phyloP scores from a whole-genome alignment of 2,329 filamentous ascomycete species.

The Spiromastix sp. region DNA sequence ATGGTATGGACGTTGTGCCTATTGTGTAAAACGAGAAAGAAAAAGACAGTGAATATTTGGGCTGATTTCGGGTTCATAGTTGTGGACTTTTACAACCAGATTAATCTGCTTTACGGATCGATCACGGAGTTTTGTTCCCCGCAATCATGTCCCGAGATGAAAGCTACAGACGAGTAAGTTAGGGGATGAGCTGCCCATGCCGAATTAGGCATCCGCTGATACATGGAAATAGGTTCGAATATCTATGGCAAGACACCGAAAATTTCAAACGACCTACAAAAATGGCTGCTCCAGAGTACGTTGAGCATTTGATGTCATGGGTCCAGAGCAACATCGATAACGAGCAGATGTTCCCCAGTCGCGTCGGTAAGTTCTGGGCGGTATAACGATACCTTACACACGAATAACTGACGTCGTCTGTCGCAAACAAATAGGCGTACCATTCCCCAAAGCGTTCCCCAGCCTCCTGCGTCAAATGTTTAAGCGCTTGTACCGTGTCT shows the following conservation, averaged over 20 bases:
- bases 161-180: slow-evolving; percentile 91
- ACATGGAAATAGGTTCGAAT: slow-evolving; percentile 69
- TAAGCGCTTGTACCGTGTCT: slow-evolving; percentile 97
- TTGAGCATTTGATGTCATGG: slow-evolving; percentile 96
- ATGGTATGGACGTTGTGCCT: too few species aligned
- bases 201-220: background rate
- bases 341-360: slow-evolving; percentile 85
- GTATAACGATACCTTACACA: background rate
- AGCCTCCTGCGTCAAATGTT: slow-evolving; percentile 87
- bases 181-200: background rate
- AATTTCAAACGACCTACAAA: slow-evolving; percentile 94
- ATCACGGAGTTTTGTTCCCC: slow-evolving; percentile 99
- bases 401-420: background rate
- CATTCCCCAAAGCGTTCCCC: slow-evolving; percentile 89
- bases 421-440: slow-evolving; percentile 51
- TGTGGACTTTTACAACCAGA: slow-evolving; percentile 99
- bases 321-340: slow-evolving; percentile 94
- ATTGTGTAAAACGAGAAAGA: too few species aligned
- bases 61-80: too few species aligned
- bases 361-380: slow-evolving; percentile 54
- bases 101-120: slow-evolving; percentile 95
- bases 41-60: too few species aligned
- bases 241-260: slow-evolving; percentile 95
- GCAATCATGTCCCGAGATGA: slow-evolving; percentile 97
- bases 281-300: slow-evolving; percentile 94